A percentile compares a stretch with the other conserved stretches of the same genome.
phyloP scores from a whole-genome alignment of 331 rosid genomes.

The Dryas integrifolia region DNA sequence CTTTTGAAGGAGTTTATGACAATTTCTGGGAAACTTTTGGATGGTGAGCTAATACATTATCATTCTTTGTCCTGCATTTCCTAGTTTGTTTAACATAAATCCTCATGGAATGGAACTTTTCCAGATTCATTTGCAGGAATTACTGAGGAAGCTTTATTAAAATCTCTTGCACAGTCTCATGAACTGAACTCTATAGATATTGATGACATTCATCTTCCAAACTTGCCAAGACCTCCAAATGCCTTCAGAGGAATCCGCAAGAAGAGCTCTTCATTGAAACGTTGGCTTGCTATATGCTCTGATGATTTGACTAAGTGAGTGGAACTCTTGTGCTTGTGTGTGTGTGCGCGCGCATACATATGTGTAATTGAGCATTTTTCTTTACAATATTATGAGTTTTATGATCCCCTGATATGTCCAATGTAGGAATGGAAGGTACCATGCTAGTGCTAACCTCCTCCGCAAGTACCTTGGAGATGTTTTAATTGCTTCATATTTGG shows the following conservation, averaged over 20 bases:
- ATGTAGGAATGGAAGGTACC: constrained; percentile 70
- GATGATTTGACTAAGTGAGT: constrained; percentile 75
- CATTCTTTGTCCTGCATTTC: constrained; percentile 22
- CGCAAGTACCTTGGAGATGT: constrained; percentile 93
- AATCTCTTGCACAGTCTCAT: constrained; percentile 56
- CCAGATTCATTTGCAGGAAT: constrained; percentile 70
- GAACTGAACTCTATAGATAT: constrained; percentile 49
- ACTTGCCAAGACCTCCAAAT: constrained; percentile 79
- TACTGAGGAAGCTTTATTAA: constrained; percentile 52
- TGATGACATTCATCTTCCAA: constrained; percentile 59
- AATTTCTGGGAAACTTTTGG: constrained; percentile 67
- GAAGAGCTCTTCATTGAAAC: constrained; percentile 82
- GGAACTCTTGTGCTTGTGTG: neutral
- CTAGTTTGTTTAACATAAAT: constrained; percentile 22
- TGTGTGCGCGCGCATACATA: neutral
- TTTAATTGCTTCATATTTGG: constrained; percentile 81
- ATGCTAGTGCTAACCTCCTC: constrained; percentile 57
- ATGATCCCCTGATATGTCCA: constrained; percentile 21
- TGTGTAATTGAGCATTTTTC: neutral
- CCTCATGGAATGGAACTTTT: constrained; percentile 35
- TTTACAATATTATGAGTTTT: constrained; percentile 13
- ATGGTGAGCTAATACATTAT: constrained; percentile 54
- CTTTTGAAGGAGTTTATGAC: constrained; percentile 67
- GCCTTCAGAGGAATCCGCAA: constrained; percentile 77
- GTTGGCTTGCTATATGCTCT: constrained; percentile 90